These are phyloP conservation scores for Ophiosphaerella korrae DNA, from an alignment of 2,329 filamentous ascomycete genomes.

Conservation along the genomic window DNA sequence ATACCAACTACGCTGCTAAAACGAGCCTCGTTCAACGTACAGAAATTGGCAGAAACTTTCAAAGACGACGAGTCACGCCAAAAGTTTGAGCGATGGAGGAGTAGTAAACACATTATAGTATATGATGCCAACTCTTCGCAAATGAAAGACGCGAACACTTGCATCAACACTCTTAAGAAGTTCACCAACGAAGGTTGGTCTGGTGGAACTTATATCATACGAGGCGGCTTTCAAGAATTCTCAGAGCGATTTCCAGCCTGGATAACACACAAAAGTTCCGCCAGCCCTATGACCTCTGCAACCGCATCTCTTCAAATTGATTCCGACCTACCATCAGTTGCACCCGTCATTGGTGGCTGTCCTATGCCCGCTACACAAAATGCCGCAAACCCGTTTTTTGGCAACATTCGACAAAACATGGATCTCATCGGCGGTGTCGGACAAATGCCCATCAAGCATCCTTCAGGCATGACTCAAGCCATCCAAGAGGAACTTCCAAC, in stretches of 20 bases:
- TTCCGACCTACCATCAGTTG: conserved; percentile 56
- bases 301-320: conserved; percentile 30
- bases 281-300: conserved; percentile 25
- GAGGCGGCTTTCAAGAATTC: conserved; percentile 81
- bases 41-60: conserved; percentile 87
- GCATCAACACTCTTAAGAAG: conserved; percentile 90
- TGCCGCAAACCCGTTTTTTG: conserved; percentile 86
- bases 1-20: conserved; percentile 95
- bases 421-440: conserved; percentile 93
- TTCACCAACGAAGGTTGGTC: conserved; percentile 83
- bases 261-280: conserved; percentile 53
- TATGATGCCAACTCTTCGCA: conserved; percentile 82
- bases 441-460: conserved; percentile 69
- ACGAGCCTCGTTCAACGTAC: conserved; percentile 83
- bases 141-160: conserved; percentile 77
- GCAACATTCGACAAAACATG: conserved; percentile 95
- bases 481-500: conserved; percentile 64
- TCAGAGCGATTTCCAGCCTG: conserved; percentile 67
- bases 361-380: conserved; percentile 73
- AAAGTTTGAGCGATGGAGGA: conserved; percentile 77
- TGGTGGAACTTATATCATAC: conserved; percentile 75
- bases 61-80: conserved; percentile 70
- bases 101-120: conserved; percentile 77
- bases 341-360: conserved; percentile 88
- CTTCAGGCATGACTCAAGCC: conserved; percentile 56